These are phyloP conservation scores for Hemerocallis citrina DNA, from an alignment of 106 monocot genomes.

Conservation along the genomic window DNA sequence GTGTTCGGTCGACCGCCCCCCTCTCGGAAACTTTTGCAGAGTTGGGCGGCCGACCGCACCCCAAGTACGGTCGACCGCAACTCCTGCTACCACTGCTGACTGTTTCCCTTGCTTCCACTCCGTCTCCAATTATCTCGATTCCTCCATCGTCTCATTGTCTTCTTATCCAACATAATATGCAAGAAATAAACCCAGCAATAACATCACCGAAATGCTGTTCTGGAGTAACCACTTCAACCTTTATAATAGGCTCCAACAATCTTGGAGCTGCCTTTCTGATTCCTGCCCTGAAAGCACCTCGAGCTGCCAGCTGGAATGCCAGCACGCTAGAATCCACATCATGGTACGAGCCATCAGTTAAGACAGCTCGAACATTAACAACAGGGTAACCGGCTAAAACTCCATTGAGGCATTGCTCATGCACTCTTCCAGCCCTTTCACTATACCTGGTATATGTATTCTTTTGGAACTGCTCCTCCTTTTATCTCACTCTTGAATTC, in stretches of 20 bases:
- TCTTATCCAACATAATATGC: too few species aligned
- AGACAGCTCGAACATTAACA: constrained; percentile 80
- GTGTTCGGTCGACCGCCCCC: too few species aligned
- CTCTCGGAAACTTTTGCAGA: too few species aligned
- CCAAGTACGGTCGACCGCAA: too few species aligned
- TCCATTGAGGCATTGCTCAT: constrained; percentile 89
- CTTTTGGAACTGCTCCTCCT: constrained; percentile 88
- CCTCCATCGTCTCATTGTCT: too few species aligned
- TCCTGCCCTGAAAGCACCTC: constrained; percentile 91
- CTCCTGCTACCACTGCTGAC: too few species aligned
- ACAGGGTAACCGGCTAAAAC: constrained; percentile 94
- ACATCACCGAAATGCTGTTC: constrained; percentile 99
- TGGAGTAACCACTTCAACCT: constrained; percentile 89
- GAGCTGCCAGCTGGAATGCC: constrained; percentile 88
- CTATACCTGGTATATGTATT: constrained; percentile 90
- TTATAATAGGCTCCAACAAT: constrained; percentile 94
- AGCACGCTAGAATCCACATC: constrained; percentile 98
- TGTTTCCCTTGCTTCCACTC: too few species aligned
- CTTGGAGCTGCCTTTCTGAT: constrained; percentile 79
- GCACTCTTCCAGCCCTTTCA: constrained; percentile 96
- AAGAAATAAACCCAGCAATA: too few species aligned
- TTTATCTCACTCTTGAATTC: constrained; percentile 98
- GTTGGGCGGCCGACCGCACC: too few species aligned
- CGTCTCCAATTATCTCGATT: too few species aligned
- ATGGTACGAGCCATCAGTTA: constrained; percentile 89